phyloP scores from a whole-genome alignment of 805 yeast species.

The Candida michaelii region DNA sequence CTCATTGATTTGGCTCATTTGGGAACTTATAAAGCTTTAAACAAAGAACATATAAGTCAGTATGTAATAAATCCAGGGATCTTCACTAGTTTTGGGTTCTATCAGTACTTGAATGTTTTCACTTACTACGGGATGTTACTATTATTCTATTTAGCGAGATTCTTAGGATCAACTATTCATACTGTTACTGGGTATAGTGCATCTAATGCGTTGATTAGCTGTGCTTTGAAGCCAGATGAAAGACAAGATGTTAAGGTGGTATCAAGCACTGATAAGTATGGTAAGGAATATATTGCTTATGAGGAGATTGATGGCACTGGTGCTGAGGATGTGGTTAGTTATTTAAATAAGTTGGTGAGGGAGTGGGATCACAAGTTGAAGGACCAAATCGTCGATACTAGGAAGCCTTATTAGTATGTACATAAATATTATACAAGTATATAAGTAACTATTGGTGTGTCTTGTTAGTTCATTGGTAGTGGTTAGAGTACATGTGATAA shows the following conservation, averaged over 20 bases:
- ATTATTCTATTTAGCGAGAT: constrained; percentile 80
- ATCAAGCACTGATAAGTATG: constrained; percentile 65
- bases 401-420: constrained; percentile 20
- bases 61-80: constrained; percentile 93
- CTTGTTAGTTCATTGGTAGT: too few species aligned
- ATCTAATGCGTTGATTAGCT: constrained; percentile 74
- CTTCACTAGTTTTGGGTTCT: constrained; percentile 79
- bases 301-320: constrained; percentile 64
- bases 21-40: constrained; percentile 59
- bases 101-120: constrained; percentile 69
- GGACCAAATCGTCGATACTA: constrained; percentile 65
- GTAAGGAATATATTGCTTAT: constrained; percentile 60
- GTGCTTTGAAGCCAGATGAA: constrained; percentile 50
- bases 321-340: constrained; percentile 61
- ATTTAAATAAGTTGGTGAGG: constrained; percentile 52
- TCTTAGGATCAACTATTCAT: constrained; percentile 84
- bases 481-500: constrained; percentile 21
- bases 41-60: constrained; percentile 57
- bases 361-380: constrained; percentile 78
- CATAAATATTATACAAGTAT: background rate
- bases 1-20: constrained; percentile 79
- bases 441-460: too few species aligned
- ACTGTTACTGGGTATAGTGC: constrained; percentile 86
- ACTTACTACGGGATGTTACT: constrained; percentile 84
- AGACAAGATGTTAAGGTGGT: constrained; percentile 59